phyloP scores from a whole-genome alignment of 179 eudicot genomes.

The Spergularia azorica region DNA sequence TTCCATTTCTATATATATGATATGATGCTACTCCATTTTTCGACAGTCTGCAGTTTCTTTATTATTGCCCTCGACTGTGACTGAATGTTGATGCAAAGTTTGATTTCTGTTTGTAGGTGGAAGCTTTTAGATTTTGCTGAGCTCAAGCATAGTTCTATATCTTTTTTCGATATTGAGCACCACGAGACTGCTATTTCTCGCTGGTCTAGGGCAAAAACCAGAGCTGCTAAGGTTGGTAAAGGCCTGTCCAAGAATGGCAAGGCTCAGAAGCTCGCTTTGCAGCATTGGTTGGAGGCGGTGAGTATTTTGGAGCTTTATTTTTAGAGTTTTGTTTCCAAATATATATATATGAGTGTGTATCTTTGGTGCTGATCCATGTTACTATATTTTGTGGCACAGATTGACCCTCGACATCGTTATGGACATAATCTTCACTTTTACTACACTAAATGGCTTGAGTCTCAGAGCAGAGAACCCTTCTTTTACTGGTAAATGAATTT shows the following conservation, averaged over 20 bases:
- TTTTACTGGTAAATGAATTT: conserved; percentile 73
- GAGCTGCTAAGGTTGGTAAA: conserved; percentile 98
- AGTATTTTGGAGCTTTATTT: conserved; percentile 23
- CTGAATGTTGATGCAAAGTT: conserved; percentile 7
- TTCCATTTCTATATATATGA: no score
- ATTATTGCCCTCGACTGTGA: no score
- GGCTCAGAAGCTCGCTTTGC: conserved; percentile 94
- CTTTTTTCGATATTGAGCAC: conserved; percentile 82
- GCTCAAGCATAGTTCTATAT: conserved; percentile 84
- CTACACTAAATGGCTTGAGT: conserved; percentile 73
- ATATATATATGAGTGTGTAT: no score
- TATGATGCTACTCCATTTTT: no score
- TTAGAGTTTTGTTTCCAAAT: background rate
- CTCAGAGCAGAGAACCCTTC: conserved; percentile 91
- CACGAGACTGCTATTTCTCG: conserved; percentile 92
- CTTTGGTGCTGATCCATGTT: background rate
- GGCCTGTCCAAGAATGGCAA: conserved; percentile 77
- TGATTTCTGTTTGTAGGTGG: conserved; percentile 54
- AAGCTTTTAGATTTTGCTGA: conserved; percentile 87
- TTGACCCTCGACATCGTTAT: conserved; percentile 97
- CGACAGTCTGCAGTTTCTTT: background rate
- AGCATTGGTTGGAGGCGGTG: conserved; percentile 98
- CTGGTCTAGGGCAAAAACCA: conserved; percentile 93
- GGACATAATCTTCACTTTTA: conserved; percentile 95
- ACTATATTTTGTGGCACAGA: conserved; percentile 48